These are phyloP conservation scores for Starmerella tilneyi DNA, from an alignment of 805 yeast genomes.

Conservation along the genomic window DNA sequence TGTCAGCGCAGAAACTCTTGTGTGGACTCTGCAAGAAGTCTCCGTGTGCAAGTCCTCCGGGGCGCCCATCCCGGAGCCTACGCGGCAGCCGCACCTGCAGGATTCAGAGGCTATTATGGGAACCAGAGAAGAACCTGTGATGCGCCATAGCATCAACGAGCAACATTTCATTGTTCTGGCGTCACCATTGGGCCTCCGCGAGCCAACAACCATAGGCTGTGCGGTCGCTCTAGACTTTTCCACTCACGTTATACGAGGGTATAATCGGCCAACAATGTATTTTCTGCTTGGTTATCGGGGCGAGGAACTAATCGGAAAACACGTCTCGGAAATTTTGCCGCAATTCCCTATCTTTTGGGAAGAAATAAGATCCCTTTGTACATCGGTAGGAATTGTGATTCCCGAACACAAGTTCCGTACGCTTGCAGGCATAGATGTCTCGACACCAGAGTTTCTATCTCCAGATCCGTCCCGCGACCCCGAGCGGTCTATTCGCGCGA, in stretches of 20 bases:
- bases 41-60: not conserved
- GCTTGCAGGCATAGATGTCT: constrained; percentile 22
- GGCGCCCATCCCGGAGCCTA: not conserved
- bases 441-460: constrained; percentile 32
- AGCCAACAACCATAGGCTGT: constrained; percentile 14
- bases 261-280: constrained; percentile 22
- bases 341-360: constrained; percentile 34
- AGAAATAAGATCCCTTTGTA: constrained; percentile 34
- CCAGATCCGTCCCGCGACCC: constrained; percentile 19
- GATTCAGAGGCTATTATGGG: no score
- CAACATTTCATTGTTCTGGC: not conserved
- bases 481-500: constrained; percentile 35
- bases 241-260: constrained; percentile 35
- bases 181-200: constrained; percentile 4
- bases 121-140: not conserved
- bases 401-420: constrained; percentile 88
- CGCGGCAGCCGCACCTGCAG: no score
- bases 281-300: constrained; percentile 19
- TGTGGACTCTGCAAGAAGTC: constrained; percentile 81
- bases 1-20: constrained; percentile 36
- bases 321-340: constrained; percentile 22
- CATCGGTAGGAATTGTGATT: constrained; percentile 55
- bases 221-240: constrained; percentile 8
- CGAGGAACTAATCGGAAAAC: constrained; percentile 13
- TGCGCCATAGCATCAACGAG: constrained; percentile 5